phyloP scores from a whole-genome alignment of 345 rosid species.

The Cardamine occulta region DNA sequence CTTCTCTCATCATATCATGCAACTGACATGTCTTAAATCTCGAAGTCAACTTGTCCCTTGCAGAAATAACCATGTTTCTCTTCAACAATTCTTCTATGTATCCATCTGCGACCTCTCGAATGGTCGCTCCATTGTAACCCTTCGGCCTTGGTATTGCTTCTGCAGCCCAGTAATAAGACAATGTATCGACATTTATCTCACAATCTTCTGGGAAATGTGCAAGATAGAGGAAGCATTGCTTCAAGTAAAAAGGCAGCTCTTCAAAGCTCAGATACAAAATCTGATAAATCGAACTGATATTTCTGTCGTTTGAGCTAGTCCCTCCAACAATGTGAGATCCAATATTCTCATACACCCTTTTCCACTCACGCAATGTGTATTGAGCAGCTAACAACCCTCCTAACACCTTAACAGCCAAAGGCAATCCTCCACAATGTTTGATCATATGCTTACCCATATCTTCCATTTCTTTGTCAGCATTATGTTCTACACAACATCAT shows the following conservation, averaged over 20 bases:
- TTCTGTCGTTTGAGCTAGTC: neutral
- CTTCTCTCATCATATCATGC: conserved; percentile 42
- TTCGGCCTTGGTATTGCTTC: conserved; percentile 37
- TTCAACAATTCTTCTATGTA: conserved; percentile 42
- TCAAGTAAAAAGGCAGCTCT: conserved; percentile 18
- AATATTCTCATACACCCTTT: neutral
- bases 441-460: too few relatives aligned
- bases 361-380: neutral
- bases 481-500: neutral
- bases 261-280: conserved; percentile 10
- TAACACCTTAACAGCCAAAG: conserved; percentile 9
- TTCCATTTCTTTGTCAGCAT: neutral
- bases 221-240: conserved; percentile 31
- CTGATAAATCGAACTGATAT: neutral
- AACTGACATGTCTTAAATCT: conserved; percentile 15
- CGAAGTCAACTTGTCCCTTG: neutral
- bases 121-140: neutral
- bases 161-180: conserved; percentile 45
- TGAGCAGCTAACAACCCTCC: neutral
- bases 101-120: conserved; percentile 29
- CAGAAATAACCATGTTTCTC: conserved; percentile 45
- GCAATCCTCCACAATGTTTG: conserved; percentile 11
- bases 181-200: conserved; percentile 3
- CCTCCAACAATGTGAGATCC: neutral
- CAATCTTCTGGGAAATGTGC: conserved; percentile 35